These are phyloP conservation scores for Stachybotrys chlorohalonatus DNA, from an alignment of 2,329 filamentous ascomycete species.

Conservation along the genomic window DNA sequence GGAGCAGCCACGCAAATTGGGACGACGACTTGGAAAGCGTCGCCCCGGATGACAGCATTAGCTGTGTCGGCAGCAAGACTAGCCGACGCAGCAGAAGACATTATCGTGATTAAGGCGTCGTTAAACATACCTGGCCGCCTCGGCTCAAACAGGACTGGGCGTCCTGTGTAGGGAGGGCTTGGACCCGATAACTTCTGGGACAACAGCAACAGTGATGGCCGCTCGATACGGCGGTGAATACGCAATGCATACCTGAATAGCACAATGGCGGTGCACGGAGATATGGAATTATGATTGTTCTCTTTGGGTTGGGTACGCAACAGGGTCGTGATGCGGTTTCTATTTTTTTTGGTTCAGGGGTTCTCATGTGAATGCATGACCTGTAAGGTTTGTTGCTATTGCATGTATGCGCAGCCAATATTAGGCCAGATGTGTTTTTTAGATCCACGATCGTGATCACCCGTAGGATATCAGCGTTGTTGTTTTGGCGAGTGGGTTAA, in stretches of 20 bases:
- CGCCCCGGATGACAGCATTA: conserved; percentile 53
- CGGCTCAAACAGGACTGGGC: background rate
- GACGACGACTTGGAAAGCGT: conserved; percentile 44
- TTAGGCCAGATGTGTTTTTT: no score
- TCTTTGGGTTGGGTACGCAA: no score
- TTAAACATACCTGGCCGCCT: background rate
- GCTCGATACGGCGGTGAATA: background rate
- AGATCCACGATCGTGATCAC: no score
- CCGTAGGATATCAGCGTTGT: no score
- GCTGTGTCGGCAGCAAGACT: conserved; percentile 40
- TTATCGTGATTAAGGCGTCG: conserved; percentile 7
- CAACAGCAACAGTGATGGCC: background rate
- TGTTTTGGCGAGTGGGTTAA: no score
- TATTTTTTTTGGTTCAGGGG: no score
- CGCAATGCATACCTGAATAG: background rate
- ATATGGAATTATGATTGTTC: background rate
- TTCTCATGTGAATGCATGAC: no score
- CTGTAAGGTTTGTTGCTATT: no score
- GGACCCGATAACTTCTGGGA: background rate
- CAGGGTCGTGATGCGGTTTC: no score
- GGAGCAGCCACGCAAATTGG: conserved; percentile 30
- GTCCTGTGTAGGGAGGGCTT: background rate
- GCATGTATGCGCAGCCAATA: no score
- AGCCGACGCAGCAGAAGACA: conserved; percentile 14
- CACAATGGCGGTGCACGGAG: background rate